phyloP scores from a whole-genome alignment of 345 rosid species.

The Geranium brycei region DNA sequence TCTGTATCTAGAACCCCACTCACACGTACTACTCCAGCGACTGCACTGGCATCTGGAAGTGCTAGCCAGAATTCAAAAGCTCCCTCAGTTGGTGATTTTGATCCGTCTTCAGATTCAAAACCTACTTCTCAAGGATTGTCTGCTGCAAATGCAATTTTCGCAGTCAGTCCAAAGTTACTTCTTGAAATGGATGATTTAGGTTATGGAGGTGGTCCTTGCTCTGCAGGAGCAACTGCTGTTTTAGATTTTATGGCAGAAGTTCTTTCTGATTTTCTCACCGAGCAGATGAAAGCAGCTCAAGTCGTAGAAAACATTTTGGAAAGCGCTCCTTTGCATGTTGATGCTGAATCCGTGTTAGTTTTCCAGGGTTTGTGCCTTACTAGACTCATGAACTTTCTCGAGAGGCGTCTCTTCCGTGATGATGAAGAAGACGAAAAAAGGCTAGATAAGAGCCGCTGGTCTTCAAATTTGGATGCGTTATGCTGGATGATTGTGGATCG shows the following conservation, averaged over 20 bases:
- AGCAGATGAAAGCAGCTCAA: constrained; percentile 81
- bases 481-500: constrained; percentile 98
- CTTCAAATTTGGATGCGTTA: constrained; percentile 80
- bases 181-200: constrained; percentile 88
- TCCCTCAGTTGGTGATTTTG: constrained; percentile 44
- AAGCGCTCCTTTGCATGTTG: constrained; percentile 77
- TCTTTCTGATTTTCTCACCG: constrained; percentile 78
- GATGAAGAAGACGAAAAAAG: constrained; percentile 95
- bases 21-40: constrained; percentile 51
- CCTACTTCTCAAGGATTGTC: constrained; percentile 45
- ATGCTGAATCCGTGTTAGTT: constrained; percentile 75
- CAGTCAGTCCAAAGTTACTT: constrained; percentile 59
- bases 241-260: constrained; percentile 96
- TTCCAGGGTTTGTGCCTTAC: constrained; percentile 93
- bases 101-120: constrained; percentile 57
- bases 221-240: constrained; percentile 93
- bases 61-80: constrained; percentile 34
- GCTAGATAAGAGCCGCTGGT: constrained; percentile 86
- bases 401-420: constrained; percentile 93
- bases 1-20: constrained; percentile 47
- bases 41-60: constrained; percentile 67
- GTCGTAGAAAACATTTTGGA: constrained; percentile 74
- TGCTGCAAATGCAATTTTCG: constrained; percentile 35
- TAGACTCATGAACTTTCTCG: constrained; percentile 88
- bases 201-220: constrained; percentile 98